Percentiles rank a stretch among this genome's conserved stretches.
Evolutionary conservation across 2,329 filamentous ascomycete species (phyloP).

Genomic region (Aureobasidium mangrovei): DNA sequence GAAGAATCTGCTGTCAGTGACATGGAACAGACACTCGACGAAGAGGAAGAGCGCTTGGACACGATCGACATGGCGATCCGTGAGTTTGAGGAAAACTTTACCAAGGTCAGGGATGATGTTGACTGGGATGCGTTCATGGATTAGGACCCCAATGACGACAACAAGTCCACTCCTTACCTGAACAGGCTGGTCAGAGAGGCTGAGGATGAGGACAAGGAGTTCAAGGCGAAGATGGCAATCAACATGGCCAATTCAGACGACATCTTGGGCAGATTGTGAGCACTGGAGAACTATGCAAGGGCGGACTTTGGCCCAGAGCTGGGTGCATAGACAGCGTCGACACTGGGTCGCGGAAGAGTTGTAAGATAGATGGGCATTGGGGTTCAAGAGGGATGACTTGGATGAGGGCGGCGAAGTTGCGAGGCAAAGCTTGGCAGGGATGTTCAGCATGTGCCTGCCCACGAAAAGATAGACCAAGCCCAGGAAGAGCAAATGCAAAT

Average conservation of each 20-base stretch:
- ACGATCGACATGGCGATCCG: neutral
- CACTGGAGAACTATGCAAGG: neutral
- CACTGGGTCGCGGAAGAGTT: neutral
- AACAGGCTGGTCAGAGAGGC: neutral
- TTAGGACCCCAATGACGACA: neutral
- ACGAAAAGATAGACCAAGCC: too few species aligned
- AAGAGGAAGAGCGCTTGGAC: neutral
- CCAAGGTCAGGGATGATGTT: neutral
- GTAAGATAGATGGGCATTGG: too few species aligned
- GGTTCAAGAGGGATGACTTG: too few species aligned
- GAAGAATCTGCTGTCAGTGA: neutral
- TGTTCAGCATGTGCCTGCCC: too few species aligned
- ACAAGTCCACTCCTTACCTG: constrained; percentile 1
- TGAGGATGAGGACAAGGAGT: neutral
- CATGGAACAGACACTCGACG: neutral
- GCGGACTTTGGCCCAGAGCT: neutral
- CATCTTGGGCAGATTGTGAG: neutral
- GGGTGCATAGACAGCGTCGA: neutral
- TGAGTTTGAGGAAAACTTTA: neutral
- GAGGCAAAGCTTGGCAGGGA: too few species aligned
- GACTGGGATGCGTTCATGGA: neutral
- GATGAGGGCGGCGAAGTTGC: too few species aligned
- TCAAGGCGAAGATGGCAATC: neutral
- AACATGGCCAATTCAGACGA: neutral
- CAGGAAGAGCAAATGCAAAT: too few species aligned